These are phyloP conservation scores for Austroboletus eburneus DNA, from an alignment of 768 basidiomycete genomes.

Conservation along the genomic window DNA sequence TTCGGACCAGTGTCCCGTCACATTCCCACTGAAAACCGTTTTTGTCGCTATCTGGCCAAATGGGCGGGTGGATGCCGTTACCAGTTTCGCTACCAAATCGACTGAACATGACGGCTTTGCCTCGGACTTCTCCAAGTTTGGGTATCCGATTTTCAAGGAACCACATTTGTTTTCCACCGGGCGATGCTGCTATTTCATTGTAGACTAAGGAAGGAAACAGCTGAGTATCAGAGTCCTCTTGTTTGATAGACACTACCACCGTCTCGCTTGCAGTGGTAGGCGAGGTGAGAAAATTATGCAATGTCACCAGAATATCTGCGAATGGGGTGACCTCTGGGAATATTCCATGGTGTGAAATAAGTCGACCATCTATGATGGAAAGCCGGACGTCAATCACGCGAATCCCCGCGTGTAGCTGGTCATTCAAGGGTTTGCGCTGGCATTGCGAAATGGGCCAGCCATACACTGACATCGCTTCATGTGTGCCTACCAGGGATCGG, in stretches of 20 bases:
- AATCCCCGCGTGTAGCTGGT: slow-evolving; percentile 74
- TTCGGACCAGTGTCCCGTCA: slow-evolving; percentile 62
- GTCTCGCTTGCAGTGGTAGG: slow-evolving; percentile 61
- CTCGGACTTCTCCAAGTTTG: slow-evolving; percentile 76
- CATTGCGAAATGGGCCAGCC: slow-evolving; percentile 88
- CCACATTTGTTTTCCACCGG: slow-evolving; percentile 61
- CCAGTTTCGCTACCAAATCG: slow-evolving; percentile 68
- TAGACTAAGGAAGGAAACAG: slow-evolving; percentile 64
- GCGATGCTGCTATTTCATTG: slow-evolving; percentile 54
- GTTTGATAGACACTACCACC: slow-evolving; percentile 84
- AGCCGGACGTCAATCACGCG: slow-evolving; percentile 81
- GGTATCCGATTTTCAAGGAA: slow-evolving; percentile 81
- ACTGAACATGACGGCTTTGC: slow-evolving; percentile 81
- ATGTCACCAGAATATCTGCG: slow-evolving; percentile 52
- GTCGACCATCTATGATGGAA: slow-evolving; percentile 53
- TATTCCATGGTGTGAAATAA: slow-evolving; percentile 78
- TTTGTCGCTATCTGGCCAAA: slow-evolving; percentile 78
- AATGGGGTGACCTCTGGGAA: slow-evolving; percentile 71
- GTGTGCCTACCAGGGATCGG: slow-evolving; percentile 5
- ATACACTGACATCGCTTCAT: slow-evolving; percentile 63
- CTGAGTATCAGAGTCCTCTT: slow-evolving; percentile 61
- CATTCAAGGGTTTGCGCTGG: slow-evolving; percentile 58
- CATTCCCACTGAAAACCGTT: slow-evolving; percentile 78
- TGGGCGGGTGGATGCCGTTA: slow-evolving; percentile 81
- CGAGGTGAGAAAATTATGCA: slow-evolving; percentile 62